Evolutionary conservation across 306 rosid genomes (phyloP).

Genomic region (Lotus japonicus): DNA sequence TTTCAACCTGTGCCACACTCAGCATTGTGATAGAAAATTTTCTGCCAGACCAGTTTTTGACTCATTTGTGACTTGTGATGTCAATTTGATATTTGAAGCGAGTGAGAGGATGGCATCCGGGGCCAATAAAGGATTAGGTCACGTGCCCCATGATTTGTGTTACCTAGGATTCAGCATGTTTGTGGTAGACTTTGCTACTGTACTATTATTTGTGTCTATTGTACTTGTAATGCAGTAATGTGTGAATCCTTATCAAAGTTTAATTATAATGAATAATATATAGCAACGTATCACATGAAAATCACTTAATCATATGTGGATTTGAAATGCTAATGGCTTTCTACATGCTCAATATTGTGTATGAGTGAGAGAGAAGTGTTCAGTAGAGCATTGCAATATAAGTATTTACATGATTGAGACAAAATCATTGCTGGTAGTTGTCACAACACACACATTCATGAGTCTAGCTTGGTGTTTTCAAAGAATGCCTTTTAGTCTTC

Average conservation of each 20-base stretch:
- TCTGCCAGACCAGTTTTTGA: slow-evolving; percentile 17
- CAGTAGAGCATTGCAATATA: slow-evolving; percentile 14
- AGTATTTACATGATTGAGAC: slow-evolving; percentile 22
- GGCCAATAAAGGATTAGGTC: slow-evolving; percentile 5
- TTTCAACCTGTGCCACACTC: background rate
- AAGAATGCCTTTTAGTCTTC: background rate
- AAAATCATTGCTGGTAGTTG: background rate
- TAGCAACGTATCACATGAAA: slow-evolving; percentile 12
- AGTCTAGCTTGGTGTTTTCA: slow-evolving; percentile 12
- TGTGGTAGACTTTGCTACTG: slow-evolving; percentile 25
- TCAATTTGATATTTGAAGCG: slow-evolving; percentile 18
- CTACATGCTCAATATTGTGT: background rate
- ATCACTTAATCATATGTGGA: slow-evolving; percentile 4
- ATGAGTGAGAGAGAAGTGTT: background rate
- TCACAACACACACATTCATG: slow-evolving; percentile 16
- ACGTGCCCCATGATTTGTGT: slow-evolving; percentile 9
- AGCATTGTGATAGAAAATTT: slow-evolving; percentile 12
- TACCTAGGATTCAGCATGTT: background rate
- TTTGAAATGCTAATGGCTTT: slow-evolving; percentile 19
- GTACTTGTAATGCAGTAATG: slow-evolving; percentile 20
- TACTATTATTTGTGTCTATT: slow-evolving; percentile 12
- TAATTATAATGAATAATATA: slow-evolving; percentile 21
- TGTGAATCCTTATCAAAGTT: slow-evolving; percentile 6
- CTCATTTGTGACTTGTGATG: slow-evolving; percentile 17
- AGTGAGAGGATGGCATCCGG: background rate